Base-by-base conservation (phyloP, 1,284 basidiomycete species). In the Paramarasmius palmivorus region DNA sequence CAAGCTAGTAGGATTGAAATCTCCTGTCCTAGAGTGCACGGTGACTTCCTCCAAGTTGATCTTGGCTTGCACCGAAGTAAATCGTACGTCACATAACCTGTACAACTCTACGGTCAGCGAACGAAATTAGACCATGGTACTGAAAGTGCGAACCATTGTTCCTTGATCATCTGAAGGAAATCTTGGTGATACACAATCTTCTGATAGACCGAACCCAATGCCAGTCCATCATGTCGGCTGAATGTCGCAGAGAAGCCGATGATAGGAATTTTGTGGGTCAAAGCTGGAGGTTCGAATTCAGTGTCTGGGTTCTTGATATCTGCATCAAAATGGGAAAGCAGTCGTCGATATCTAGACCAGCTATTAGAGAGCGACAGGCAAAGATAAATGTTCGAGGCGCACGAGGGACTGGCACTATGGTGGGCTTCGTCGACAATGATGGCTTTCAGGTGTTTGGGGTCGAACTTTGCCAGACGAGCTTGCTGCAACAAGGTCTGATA, bases 181-280 rank as follows among this genome's bases (percentile, higher is more conserved):
- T 95, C 92, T n/a, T 86, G 83, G 67, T 99, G 96, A 65, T 93
- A 99, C 0, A 98, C 96, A 55, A 98, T 96, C 49, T 82, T 78
- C 65, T 98, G 84, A 61, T 96, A 98, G 0, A 96, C 89, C 1
- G 88, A 88, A 2, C 92, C 87, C 6, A 99, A 79, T 0, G 94
- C 92, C 2, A 96, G 76, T 8, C 94, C 92, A 65, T 99, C 95
- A 64, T 96, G 92, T 20, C 96, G 81, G 59, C 86, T 88, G 72
- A 98, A 97, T 0, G 96, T 99, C 1, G 96, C 95, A 36, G 93
- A 95, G 69, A 99, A 98, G 0, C 95, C 96, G 50, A 99, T 80
- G 56, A 98, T 86, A 2, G 95, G 95, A 17, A 95, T 82, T 20
- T 73, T 69, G 57, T 82, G 75, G n/a, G 68, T 59, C 23, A 73